Evolutionary conservation across 176 grass and related monocot species (phyloP), one percentile per base, ranked within the genome.

Genomic region (Triticum turgidum): DNA sequence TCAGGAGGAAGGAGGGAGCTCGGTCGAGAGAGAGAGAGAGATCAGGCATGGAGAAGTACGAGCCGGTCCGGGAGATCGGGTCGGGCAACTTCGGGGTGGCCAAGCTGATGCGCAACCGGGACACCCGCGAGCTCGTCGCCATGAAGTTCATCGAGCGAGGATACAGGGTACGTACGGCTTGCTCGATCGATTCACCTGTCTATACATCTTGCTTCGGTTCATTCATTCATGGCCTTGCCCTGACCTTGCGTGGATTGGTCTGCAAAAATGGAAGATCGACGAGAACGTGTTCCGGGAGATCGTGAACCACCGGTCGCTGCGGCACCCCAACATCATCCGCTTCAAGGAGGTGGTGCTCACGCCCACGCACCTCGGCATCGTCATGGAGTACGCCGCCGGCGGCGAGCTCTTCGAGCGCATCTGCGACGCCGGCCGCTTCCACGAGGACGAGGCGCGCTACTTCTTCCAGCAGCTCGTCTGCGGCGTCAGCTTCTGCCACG

Each of bases 391-490:
- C 84, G 95, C 95, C 5, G 95, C 91, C 2, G 95, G 95, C 69
- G 95, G 95, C 13, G 95, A 98, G 89, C 95, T 98, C 12, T 98
- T 98, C 88, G 95, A 98, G 77, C 87, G 95, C 22, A 98, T 98
- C 86, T 95, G 93, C 86, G 95, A 98, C 14, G 95, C 95, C 0
- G 95, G 85, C 0, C 5, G 95, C 18, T 98, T 98, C 83, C 89
- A 91, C 73, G 95, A 98, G 85, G 93, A 95, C 82, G 95, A 98
- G 89, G 89, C 89, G 0, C 56, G 89, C 5, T 98, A 98, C 85
- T 98, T 98, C 87, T 98, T 98, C 82, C 95, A 98, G 88, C 95
- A 98, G 93, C 93, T 98, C 25, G 89, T 98, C 3, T 98, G 84
- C 52, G 95, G 93, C 6, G 93, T 98, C 2, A 92, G 93, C 90